Evolutionary conservation across 352 stramenopile genomes (phyloP), one percentile per base, ranked within the genome.

Genomic region (Globisporangium rhizosaccharum): DNA sequence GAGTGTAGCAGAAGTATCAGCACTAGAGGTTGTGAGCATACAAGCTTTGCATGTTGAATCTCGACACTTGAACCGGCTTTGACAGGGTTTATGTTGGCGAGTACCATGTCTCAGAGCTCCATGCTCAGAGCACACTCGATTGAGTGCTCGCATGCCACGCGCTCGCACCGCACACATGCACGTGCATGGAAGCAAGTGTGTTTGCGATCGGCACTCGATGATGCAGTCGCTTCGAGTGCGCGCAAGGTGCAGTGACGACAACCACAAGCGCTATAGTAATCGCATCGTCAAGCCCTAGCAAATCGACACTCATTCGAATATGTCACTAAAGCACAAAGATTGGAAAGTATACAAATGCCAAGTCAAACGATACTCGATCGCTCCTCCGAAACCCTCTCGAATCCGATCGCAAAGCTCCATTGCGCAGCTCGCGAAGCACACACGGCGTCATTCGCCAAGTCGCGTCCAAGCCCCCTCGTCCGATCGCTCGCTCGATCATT

Each of bases 391-490:
- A 45, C 39, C 39, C 39, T 17, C 17, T 45, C 15, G 39, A 39
- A 39, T 11, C 10, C 33, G 33, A 39, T 39, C 33, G 33, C 33
- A 39, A 39, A 3, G 33, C 33, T 12, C 33, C 33, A 11, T 20
- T 20, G 39, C 39, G 39, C 39, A 45, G 33, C 36, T 30, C 50
- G n/a, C 50, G 6, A 18, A 17, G 17, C 2, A 37, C 7, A 25
- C 8, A 18, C 23, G 25, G 17, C 8, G 28, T 20, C 57, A 62
- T 53, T 58, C 42, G 56, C 56, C 45, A 61, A 61, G 36, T 23
- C 37, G 58, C 68, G 39, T 36, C 28, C 54, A 41, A 73, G 65
- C 62, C 53, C 68, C 53, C 69, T 73, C 26, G 51, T 20, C 39
- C 39, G 14, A 42, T 54, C 53, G 23, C n/a, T 52, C 48, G 23